These are phyloP conservation scores for Microdochium trichocladiopsis DNA, from an alignment of 2,329 filamentous ascomycete species.

Conservation along the genomic window DNA sequence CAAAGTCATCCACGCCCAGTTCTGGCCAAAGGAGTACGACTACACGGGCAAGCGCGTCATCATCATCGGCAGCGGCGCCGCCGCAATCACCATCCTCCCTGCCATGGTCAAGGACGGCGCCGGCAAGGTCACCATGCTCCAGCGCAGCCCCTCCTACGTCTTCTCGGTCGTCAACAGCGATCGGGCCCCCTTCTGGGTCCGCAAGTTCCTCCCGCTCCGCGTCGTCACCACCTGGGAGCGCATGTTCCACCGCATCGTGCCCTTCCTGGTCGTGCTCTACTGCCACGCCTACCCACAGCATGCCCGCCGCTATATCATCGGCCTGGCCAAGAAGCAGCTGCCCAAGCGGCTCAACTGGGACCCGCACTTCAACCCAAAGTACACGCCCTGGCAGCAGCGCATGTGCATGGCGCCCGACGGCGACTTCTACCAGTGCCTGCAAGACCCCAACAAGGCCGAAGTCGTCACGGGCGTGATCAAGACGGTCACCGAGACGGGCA, in stretches of 20 bases:
- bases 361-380: constrained; percentile 48
- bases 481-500: constrained; percentile 30
- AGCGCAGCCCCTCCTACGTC: constrained; percentile 70
- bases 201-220: constrained; percentile 3
- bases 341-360: constrained; percentile 38
- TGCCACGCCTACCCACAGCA: constrained; percentile 41
- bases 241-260: background rate
- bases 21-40: constrained; percentile 65
- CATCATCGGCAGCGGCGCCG: constrained; percentile 55
- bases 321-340: constrained; percentile 33
- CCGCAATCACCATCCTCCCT: constrained; percentile 48
- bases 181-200: background rate
- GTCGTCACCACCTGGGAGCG: constrained; percentile 4
- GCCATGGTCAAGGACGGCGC: constrained; percentile 56
- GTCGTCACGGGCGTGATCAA: constrained; percentile 40
- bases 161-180: constrained; percentile 24
- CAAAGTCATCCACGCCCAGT: constrained; percentile 56
- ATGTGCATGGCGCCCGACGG: constrained; percentile 49
- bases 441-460: constrained; percentile 18
- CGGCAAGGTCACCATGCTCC: constrained; percentile 65
- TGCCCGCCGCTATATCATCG: constrained; percentile 34
- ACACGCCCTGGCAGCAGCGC: constrained; percentile 61
- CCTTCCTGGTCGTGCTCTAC: constrained; percentile 16
- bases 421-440: constrained; percentile 35
- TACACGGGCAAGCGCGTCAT: constrained; percentile 61